Evolutionary conservation across 1,284 basidiomycete species (phyloP), one percentile per base, ranked within the genome.

Genomic region (Fistulinella staudtii): DNA sequence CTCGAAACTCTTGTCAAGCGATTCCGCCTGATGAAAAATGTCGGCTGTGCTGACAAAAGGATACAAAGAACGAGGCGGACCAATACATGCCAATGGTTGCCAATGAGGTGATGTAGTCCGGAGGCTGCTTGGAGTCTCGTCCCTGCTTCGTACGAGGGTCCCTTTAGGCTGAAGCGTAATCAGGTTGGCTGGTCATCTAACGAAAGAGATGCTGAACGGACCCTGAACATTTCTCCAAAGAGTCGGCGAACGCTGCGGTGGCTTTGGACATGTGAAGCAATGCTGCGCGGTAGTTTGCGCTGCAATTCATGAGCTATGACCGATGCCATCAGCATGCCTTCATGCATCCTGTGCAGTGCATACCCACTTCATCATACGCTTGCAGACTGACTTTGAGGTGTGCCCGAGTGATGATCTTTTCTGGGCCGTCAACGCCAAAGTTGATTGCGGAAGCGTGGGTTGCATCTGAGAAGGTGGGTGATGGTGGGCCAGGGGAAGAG

Each of bases 11-110:
- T 87, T 88, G 66, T 93, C 91, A 36, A 95, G 74, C 4, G 86
- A 82, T 58, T 93, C 90, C 24, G 89, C 82, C 85, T 90, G 50
- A 30, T 15, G 51, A 31, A 18, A 22, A 42, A 30, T 35, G 38
- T 52, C 31, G 28, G 35, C 22, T 43, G 21, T 13, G 39, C 48
- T 21, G 27, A 28, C 21, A 35, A n/a, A 36, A 22, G 37, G 30
- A n/a, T 20, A 46, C 29, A 27, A 34, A 31, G 17, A 36, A 41
- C 24, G 21, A 15, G 51, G 64, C 80, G 51, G 53, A 89, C 91
- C 58, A 96, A 71, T 43, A 96, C 80, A 64, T 93, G 90, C 76
- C 89, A 92, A 57, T 95, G 91, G 65, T 95, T 95, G 43, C 87
- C 85, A 58, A 95, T 86, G 53, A 97, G 78, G 65, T 93, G 90